Evolutionary conservation across 2,329 filamentous ascomycete genomes (phyloP), one percentile per base, ranked within the genome.

Genomic region (Epichloe elymi): DNA sequence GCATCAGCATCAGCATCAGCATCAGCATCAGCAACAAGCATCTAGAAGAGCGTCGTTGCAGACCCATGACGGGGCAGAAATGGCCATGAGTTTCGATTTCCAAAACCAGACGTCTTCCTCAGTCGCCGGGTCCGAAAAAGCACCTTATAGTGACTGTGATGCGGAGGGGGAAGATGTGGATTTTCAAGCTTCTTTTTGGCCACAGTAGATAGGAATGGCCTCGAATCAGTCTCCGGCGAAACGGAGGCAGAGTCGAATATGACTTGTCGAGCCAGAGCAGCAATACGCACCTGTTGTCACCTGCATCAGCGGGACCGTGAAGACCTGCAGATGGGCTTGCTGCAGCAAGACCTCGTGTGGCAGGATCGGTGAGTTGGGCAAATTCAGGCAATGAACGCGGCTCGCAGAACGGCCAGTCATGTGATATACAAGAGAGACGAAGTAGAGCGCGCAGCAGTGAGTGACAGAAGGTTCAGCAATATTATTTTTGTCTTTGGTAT

Each of bases 291-390:
- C 42, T 15, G 4, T 36, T 47, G 43, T 42, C 30, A 36, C 43
- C 37, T 51, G 49, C 49, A 33, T 46, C n/a, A 15, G 37, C 49
- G 49, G 37, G 6, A 36, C 26, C 17, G 26, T 17, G 23, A 36
- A 51, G 30, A 36, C 44, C 26, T 47, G 49, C 49, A 51, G 33
- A 46, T 23, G 44, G 48, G 11, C 41, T 40, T 50, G 42, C 48
- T 37, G 48, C 39, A 23, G 45, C 23, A 3, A 10, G 36, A 38
- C 36, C n/a, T 50, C 43, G 14, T 40, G 36, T 46, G 43, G 12
- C n/a, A 30, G 5, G 20, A n/a, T 40, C 42, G 42, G 49, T 47
- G 49, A 47, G 38, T 45, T 26, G 49, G 49, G 49, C 41, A 44
- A 14, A 4, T 20, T 46, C 36, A 38, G 35, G 48, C 48, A 23